Evolutionary conservation across 2,329 filamentous ascomycete species (phyloP).

Genomic region (Colletotrichum aenigma): DNA sequence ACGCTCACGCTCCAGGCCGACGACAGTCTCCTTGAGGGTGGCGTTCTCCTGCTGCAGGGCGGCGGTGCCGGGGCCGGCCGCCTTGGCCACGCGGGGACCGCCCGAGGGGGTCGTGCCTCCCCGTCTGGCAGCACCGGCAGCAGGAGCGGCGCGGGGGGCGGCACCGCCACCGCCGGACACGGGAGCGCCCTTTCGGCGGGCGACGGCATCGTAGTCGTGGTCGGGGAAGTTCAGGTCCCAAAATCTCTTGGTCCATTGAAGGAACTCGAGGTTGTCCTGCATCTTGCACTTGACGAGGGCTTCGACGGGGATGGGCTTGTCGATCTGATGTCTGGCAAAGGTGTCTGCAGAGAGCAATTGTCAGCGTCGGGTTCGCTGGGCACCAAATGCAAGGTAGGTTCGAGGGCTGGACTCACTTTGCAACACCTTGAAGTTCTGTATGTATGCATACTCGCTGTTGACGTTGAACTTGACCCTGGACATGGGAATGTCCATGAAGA

Average conservation of each 20-base stretch:
- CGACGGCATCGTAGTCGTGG: conserved; percentile 92
- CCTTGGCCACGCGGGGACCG: conserved; percentile 49
- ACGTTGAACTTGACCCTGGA: conserved; percentile 97
- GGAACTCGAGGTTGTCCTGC: conserved; percentile 99
- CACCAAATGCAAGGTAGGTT: background rate
- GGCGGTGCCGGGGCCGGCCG: conserved; percentile 61
- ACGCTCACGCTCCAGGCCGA: conserved; percentile 90
- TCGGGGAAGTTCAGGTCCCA: conserved; percentile 99
- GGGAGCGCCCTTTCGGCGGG: conserved; percentile 78
- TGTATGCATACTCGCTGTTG: conserved; percentile 94
- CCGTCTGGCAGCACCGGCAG: conserved; percentile 53
- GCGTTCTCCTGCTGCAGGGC: conserved; percentile 85
- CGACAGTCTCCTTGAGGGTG: conserved; percentile 93
- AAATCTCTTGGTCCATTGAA: conserved; percentile 95
- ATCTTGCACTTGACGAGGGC: conserved; percentile 97
- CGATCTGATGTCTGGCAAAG: conserved; percentile 86
- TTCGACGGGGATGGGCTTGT: conserved; percentile 89
- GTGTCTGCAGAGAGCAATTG: conserved; percentile 57
- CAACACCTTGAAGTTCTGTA: conserved; percentile 97
- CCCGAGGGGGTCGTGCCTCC: conserved; percentile 68
- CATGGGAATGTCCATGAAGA: conserved; percentile 96
- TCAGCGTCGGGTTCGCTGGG: background rate
- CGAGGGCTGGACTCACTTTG: conserved; percentile 72
- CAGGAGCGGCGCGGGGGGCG: conserved; percentile 46
- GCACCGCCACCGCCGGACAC: conserved; percentile 53